Evolutionary conservation across 2,329 filamentous ascomycete species (phyloP).

Genomic region (Acrocalymma vagum): DNA sequence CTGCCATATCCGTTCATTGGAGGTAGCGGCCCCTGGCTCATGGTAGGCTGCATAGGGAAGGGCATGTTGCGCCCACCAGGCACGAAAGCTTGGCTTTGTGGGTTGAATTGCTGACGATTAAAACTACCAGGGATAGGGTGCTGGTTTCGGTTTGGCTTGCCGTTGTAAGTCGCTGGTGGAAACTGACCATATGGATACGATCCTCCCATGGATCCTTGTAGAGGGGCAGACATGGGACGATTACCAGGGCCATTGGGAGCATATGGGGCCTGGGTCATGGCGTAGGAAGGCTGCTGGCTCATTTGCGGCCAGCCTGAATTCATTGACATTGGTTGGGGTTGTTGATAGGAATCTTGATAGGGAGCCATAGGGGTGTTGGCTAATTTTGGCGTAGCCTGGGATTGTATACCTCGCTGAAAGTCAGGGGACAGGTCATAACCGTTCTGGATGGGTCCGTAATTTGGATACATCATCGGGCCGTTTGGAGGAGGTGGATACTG

Average conservation of each 20-base stretch:
- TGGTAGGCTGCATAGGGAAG: conserved; percentile 42
- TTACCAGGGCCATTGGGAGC: conserved; percentile 33
- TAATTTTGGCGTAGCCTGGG: conserved; percentile 50
- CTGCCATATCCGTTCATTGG: conserved; percentile 43
- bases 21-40: conserved; percentile 35
- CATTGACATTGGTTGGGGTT: conserved; percentile 35
- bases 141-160: conserved; percentile 74
- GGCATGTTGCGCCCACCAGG: conserved; percentile 62
- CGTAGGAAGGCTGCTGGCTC: conserved; percentile 38
- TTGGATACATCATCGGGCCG: conserved; percentile 34
- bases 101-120: conserved; percentile 88
- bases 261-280: conserved; percentile 34
- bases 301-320: conserved; percentile 43
- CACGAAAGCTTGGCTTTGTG: conserved; percentile 91
- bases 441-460: conserved; percentile 39
- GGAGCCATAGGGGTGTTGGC: conserved; percentile 42
- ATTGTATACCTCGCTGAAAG: conserved; percentile 56
- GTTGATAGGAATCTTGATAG: conserved; percentile 43
- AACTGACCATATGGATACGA: conserved; percentile 81
- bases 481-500: conserved; percentile 35
- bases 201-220: conserved; percentile 48
- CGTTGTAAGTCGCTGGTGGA: conserved; percentile 67
- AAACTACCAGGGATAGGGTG: conserved; percentile 87
- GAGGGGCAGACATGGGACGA: conserved; percentile 46
- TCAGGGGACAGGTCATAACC: conserved; percentile 55